Conservation (phyloP, 345 rosid genomes). For the Zanthoxylum bungeanum region DNA sequence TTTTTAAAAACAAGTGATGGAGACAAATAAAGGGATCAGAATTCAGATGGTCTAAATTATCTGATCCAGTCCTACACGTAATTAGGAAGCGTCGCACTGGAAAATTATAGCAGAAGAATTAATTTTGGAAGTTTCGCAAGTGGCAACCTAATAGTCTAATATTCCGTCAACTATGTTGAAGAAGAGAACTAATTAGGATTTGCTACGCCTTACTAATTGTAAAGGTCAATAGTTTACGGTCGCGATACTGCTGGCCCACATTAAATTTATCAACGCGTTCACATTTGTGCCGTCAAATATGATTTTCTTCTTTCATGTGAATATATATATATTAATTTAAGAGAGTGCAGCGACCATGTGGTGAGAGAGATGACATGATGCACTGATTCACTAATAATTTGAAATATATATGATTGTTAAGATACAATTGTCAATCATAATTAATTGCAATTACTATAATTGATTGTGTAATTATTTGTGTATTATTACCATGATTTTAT, state of each 20-base stretch:
- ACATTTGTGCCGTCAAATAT: background rate
- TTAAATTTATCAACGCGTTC: background rate
- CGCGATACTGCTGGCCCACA: background rate
- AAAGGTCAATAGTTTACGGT: background rate
- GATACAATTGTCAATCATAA: no score
- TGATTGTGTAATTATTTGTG: no score
- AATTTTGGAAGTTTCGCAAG: background rate
- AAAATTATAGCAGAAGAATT: background rate
- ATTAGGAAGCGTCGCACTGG: background rate
- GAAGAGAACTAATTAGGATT: background rate
- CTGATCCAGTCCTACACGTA: background rate
- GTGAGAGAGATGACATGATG: no score
- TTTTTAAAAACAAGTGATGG: no score
- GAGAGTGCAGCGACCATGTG: background rate
- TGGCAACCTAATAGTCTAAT: conserved; percentile 9
- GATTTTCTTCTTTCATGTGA: background rate
- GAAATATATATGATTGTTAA: no score
- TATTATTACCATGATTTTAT: no score
- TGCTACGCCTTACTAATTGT: no score
- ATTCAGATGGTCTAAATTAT: background rate
- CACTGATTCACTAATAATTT: no score
- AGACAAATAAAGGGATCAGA: background rate
- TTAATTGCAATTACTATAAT: no score
- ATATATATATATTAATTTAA: background rate
- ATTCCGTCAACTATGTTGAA: background rate